phyloP scores from a whole-genome alignment of 148 eudicot species.

The Rhododendron williamsianum region DNA sequence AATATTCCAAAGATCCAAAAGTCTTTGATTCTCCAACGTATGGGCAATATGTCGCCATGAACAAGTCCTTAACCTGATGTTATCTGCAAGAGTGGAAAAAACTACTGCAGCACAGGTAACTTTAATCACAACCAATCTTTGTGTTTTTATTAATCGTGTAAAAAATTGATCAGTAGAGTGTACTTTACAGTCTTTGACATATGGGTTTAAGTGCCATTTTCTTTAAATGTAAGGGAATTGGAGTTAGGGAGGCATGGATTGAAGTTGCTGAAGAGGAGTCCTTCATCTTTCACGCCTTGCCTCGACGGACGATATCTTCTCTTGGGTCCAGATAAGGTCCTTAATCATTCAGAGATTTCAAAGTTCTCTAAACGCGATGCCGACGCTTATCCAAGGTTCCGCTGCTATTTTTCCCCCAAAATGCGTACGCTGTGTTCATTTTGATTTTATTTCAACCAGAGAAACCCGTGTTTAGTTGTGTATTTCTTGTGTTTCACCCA shows the following conservation, averaged over 20 bases:
- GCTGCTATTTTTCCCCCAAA: not conserved
- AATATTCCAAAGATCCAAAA: too few relatives aligned
- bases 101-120: too few relatives aligned
- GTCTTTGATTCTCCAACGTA: too few relatives aligned
- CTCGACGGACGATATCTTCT: conserved; percentile 78
- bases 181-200: not conserved
- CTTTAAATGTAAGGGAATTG: conserved; percentile 47
- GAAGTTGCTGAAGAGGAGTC: conserved; percentile 71
- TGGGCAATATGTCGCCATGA: too few relatives aligned
- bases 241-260: conserved; percentile 79
- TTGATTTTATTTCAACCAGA: not conserved
- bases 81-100: too few relatives aligned
- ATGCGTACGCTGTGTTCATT: not conserved
- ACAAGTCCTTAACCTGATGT: too few relatives aligned
- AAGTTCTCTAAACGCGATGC: conserved; percentile 82
- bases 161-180: not conserved
- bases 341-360: conserved; percentile 67
- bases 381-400: conserved; percentile 74
- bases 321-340: conserved; percentile 71
- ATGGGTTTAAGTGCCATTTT: not conserved
- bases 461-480: not conserved
- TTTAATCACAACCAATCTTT: not conserved
- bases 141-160: not conserved
- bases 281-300: conserved; percentile 90
- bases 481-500: not conserved